These are phyloP conservation scores for Verticillium longisporum DNA, from an alignment of 2,329 filamentous ascomycete species.

Conservation along the genomic window DNA sequence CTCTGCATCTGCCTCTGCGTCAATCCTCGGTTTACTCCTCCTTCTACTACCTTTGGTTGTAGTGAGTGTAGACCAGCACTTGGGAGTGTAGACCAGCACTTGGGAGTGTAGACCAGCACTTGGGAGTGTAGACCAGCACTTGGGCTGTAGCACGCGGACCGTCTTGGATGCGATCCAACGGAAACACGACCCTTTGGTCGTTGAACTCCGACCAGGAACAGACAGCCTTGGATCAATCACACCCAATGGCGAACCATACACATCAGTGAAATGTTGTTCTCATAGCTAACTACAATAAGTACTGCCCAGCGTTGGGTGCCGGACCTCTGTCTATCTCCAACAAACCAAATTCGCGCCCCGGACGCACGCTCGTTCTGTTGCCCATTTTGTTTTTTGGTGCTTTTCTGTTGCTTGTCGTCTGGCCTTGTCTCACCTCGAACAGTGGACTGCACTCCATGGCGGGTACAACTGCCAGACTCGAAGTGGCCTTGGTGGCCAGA, in stretches of 20 bases:
- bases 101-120: no score
- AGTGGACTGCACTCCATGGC: constrained; percentile 4
- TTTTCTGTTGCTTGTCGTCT: constrained; percentile 12
- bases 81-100: no score
- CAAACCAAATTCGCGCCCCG: constrained; percentile 11
- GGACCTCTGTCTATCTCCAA: constrained; percentile 32
- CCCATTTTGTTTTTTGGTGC: constrained; percentile 11
- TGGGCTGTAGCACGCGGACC: no score
- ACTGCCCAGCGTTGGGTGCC: constrained; percentile 32
- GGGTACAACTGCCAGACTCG: no score
- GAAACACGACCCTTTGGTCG: no score
- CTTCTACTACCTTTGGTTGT: background rate
- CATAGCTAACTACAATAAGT: constrained; percentile 12
- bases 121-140: background rate
- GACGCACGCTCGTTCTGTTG: background rate
- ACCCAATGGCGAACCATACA: no score
- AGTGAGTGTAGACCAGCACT: no score
- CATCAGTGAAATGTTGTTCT: constrained; percentile 5
- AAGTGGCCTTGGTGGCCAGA: constrained; percentile 9
- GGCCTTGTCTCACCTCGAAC: constrained; percentile 10
- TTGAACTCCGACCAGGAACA: no score
- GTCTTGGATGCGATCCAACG: no score
- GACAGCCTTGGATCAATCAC: no score
- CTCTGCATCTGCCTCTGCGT: background rate
- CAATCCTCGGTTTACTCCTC: background rate